These are phyloP conservation scores for Angomonas ambiguus DNA, from an alignment of 208 protist species.

Conservation along the genomic window DNA sequence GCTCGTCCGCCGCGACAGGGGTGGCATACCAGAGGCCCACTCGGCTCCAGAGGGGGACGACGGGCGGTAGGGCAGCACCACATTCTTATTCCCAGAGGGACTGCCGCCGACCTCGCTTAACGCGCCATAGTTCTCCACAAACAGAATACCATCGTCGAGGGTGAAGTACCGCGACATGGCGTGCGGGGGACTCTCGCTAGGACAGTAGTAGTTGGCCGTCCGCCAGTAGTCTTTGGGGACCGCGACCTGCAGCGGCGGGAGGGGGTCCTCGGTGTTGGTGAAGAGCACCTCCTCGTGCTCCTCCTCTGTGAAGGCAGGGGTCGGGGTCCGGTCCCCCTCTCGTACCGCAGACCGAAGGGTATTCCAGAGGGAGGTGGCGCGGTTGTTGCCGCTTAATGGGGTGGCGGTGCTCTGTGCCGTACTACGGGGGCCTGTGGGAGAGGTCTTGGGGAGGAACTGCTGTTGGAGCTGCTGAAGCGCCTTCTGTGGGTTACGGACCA, in stretches of 20 bases:
- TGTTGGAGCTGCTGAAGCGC: slow-evolving; percentile 48
- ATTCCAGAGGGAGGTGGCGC: not conserved
- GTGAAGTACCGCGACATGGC: not conserved
- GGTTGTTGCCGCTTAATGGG: not conserved
- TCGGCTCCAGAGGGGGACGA: not conserved
- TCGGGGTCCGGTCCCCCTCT: not conserved
- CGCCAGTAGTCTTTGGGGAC: slow-evolving; percentile 25
- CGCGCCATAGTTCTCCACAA: slow-evolving; percentile 64
- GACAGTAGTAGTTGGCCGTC: slow-evolving; percentile 16
- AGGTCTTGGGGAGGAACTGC: slow-evolving; percentile 22
- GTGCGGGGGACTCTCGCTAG: not conserved
- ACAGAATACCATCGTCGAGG: slow-evolving; percentile 17
- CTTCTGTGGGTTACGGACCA: slow-evolving; percentile 36
- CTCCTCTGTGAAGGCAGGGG: not conserved
- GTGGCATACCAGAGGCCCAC: not conserved
- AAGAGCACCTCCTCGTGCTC: slow-evolving; percentile 7
- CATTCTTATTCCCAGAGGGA: not conserved
- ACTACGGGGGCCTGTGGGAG: not conserved
- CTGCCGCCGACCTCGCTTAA: slow-evolving; percentile 17
- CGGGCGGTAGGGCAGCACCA: not conserved
- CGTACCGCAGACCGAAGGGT: not conserved
- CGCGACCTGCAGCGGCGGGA: slow-evolving; percentile 15
- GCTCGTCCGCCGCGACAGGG: not conserved
- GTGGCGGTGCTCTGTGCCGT: not conserved
- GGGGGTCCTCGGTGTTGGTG: slow-evolving; percentile 13